Conservation (phyloP, 176 grass and related monocot species). For the Triticum monococcum region DNA sequence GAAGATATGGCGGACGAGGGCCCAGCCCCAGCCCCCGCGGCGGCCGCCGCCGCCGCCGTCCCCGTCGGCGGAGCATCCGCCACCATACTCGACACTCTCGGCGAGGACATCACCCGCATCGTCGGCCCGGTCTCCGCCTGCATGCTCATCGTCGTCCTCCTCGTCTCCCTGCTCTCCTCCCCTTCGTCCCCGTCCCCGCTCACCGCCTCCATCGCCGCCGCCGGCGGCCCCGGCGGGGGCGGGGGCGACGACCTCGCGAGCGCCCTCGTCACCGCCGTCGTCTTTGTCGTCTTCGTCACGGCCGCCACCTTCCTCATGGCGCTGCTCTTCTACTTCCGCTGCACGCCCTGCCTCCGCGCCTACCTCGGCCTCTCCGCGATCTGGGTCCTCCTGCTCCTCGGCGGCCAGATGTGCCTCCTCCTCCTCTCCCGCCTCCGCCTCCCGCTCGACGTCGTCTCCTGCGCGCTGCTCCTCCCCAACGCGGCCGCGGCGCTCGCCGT, state of each 20-base stretch:
- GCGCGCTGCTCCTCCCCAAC: constrained; percentile 74
- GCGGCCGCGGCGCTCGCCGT: constrained; percentile 58
- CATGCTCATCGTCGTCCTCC: constrained; percentile 94
- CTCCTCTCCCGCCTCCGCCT: constrained; percentile 61
- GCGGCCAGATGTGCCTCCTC: constrained; percentile 65
- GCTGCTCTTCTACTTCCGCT: constrained; percentile 94
- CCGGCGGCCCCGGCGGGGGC: not conserved
- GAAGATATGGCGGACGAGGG: constrained; percentile 38
- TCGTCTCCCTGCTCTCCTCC: constrained; percentile 72
- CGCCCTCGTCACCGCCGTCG: constrained; percentile 58
- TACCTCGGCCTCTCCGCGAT: constrained; percentile 87
- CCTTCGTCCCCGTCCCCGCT: constrained; percentile 34
- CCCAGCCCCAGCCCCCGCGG: constrained; percentile 13
- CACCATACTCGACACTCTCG: constrained; percentile 63
- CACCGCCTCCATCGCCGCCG: constrained; percentile 21
- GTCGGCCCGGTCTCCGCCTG: constrained; percentile 82
- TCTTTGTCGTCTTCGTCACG: constrained; percentile 65
- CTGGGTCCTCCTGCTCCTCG: constrained; percentile 61
- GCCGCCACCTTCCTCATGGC: constrained; percentile 79
- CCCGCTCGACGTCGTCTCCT: constrained; percentile 67
- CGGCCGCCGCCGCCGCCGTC: not conserved
- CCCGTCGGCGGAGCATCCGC: not conserved
- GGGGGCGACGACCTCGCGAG: constrained; percentile 49
- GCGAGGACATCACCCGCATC: constrained; percentile 84
- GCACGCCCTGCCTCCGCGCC: constrained; percentile 65